A percentile compares a stretch with the other conserved stretches of the same genome.
These are phyloP conservation scores for Chaetomiaceae sp. DNA, from an alignment of 2,329 filamentous ascomycete species.

Conservation along the genomic window DNA sequence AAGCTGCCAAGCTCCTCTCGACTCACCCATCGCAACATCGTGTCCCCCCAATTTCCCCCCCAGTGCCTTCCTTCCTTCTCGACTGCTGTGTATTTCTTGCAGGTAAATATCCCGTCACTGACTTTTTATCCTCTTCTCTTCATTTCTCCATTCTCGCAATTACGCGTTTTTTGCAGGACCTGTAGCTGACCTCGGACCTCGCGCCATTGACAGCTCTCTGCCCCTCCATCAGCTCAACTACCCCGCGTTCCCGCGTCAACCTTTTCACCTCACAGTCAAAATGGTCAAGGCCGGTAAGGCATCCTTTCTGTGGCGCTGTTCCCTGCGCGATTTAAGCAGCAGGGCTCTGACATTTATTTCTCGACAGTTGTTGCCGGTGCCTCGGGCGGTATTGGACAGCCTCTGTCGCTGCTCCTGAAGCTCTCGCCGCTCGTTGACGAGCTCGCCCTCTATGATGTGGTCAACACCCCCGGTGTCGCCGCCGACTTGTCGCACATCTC, in stretches of 20 bases:
- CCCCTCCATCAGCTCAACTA: too few species aligned
- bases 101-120: neutral
- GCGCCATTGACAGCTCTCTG: neutral
- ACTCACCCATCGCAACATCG: constrained; percentile 8
- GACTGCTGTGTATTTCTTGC: neutral
- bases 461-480: constrained; percentile 95
- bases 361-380: constrained; percentile 78
- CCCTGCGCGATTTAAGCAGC: constrained; percentile 13
- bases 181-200: constrained; percentile 9
- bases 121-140: neutral
- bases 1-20: constrained; percentile 14
- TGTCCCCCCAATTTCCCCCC: neutral
- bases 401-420: constrained; percentile 94
- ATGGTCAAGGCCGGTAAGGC: constrained; percentile 38
- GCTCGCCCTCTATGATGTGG: constrained; percentile 97
- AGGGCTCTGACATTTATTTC: constrained; percentile 12
- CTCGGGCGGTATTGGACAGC: constrained; percentile 98
- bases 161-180: neutral
- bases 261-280: constrained; percentile 23
- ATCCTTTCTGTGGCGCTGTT: neutral
- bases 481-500: constrained; percentile 98
- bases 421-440: constrained; percentile 81
- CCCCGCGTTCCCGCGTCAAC: constrained; percentile 9
- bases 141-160: neutral
- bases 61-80: neutral